Percentiles rank a stretch among this genome's conserved stretches.
Conservation (phyloP, 176 grass and related monocot genomes). For the Elaeis guineensis region DNA sequence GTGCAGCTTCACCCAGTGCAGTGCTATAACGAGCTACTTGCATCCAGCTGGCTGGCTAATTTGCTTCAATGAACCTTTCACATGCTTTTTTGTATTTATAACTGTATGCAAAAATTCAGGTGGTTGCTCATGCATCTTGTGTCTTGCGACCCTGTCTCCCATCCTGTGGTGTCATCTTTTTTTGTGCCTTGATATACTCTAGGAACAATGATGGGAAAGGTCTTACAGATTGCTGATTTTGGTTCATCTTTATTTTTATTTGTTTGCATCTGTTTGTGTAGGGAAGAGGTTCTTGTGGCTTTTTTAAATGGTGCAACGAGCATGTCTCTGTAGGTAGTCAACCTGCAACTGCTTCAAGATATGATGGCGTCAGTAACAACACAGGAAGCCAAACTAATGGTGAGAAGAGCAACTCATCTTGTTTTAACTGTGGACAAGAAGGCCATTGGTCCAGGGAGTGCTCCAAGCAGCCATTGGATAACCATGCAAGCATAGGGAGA, state of each 20-base stretch:
- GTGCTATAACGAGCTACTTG: too few relatives aligned
- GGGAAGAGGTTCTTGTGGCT: slow-evolving; percentile 49
- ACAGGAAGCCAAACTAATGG: slow-evolving; percentile 26
- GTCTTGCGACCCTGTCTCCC: too few relatives aligned
- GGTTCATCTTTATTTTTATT: slow-evolving; percentile 3
- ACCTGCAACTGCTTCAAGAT: slow-evolving; percentile 24
- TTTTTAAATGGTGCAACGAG: slow-evolving; percentile 71
- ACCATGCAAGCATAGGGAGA: slow-evolving; percentile 29
- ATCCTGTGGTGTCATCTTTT: too few relatives aligned
- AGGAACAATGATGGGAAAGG: too few relatives aligned
- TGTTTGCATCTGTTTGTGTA: slow-evolving; percentile 19
- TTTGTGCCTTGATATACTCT: too few relatives aligned
- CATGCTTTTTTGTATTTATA: too few relatives aligned
- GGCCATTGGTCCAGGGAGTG: slow-evolving; percentile 82
- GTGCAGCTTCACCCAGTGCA: too few relatives aligned
- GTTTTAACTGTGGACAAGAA: slow-evolving; percentile 69
- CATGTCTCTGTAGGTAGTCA: slow-evolving; percentile 21
- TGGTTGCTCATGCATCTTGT: too few relatives aligned
- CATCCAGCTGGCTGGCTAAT: too few relatives aligned
- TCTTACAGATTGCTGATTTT: neutral
- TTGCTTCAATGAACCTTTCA: too few relatives aligned
- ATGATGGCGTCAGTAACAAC: slow-evolving; percentile 13
- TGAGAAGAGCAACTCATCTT: slow-evolving; percentile 39
- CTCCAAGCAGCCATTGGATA: slow-evolving; percentile 44
- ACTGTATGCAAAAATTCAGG: too few relatives aligned